Percentiles rank a stretch among this genome's conserved stretches.
phyloP scores from a whole-genome alignment of 352 stramenopile species.

The Globisporangium middletonii region DNA sequence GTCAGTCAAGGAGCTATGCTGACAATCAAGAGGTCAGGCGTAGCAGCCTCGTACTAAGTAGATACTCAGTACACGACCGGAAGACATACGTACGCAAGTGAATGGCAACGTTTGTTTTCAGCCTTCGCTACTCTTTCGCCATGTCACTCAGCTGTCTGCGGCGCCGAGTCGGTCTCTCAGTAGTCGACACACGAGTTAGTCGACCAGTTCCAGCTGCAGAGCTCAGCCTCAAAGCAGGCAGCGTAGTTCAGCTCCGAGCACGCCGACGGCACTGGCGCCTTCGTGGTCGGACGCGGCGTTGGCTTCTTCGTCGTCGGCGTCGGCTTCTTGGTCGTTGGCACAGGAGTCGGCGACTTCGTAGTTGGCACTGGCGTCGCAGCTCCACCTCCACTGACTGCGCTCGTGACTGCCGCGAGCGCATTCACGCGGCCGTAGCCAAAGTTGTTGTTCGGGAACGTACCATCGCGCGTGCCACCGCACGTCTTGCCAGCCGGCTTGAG shows the following conservation, averaged over 20 bases:
- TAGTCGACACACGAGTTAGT: constrained; percentile 1
- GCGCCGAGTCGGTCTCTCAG: background rate
- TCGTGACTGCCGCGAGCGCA: constrained; percentile 8
- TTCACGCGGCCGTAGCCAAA: constrained; percentile 30
- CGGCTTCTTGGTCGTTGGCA: background rate
- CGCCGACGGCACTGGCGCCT: background rate
- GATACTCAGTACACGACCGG: too few relatives aligned
- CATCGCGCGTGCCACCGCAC: constrained; percentile 10
- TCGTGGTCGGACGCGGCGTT: background rate
- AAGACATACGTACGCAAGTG: too few relatives aligned
- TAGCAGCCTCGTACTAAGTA: too few relatives aligned
- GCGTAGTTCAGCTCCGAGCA: background rate
- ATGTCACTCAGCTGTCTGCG: background rate
- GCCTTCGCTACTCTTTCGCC: background rate
- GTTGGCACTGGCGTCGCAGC: constrained; percentile 1
- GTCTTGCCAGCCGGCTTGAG: constrained; percentile 7
- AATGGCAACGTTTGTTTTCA: too few relatives aligned
- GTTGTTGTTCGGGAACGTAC: constrained; percentile 26
- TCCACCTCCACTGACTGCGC: background rate
- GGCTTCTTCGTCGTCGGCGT: background rate
- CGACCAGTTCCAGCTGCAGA: constrained; percentile 1
- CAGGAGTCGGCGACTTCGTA: background rate
- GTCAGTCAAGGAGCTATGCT: too few relatives aligned
- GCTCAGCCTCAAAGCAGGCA: background rate
- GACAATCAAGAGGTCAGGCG: too few relatives aligned